Base-by-base conservation (phyloP, 208 protist species). In the Willaertia magna region DNA sequence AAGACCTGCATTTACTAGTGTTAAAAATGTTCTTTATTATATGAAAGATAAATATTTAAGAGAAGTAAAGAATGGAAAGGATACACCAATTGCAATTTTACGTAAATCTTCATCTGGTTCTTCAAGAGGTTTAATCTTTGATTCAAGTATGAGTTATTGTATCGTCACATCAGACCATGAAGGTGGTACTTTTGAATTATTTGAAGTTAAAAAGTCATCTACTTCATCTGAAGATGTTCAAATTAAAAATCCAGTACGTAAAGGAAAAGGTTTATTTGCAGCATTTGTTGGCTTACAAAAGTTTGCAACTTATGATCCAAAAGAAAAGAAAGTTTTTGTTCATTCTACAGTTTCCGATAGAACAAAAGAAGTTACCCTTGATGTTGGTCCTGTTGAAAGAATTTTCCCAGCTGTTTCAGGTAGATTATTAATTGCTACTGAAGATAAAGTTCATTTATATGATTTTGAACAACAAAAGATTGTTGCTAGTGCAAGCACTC, bases 391-490 rank as follows among this genome's bases (percentile, higher is more conserved):
- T 49, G 94, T 92, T 85, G 89, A 89, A n/a, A 85, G 94, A 18
- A 82, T 98, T 0, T 93, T 97, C 48, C 87, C 91, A 12, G 92
- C 89, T 6, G 91, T 90, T n/a, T 79, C 89, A 26, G 94, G 94
- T 40, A 92, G 85, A 82, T 85, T 97, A 20, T 88, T 98, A 16
- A 92, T 94, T 74, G 88, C 91, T 51, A 89, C 89, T 34, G 94
- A 96, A 20, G 93, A 97, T 61, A 92, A 90, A 67, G 86, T 98
- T 26, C 89, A 93, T 67, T 88, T 99, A 7, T 98, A 95, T 88
- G 97, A 99, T 76, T 88, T 99, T 47, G 94, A 97, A 82, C 96
- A 98, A 88, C 93, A 91, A 44, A 88, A 74, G 34, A 86, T 91
- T 4, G 87, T 98, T 2, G 88, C 75, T 34, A 89, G 91, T 59